Base-by-base conservation (phyloP, 176 grass and related monocot species). In the Oryza coarctata region DNA sequence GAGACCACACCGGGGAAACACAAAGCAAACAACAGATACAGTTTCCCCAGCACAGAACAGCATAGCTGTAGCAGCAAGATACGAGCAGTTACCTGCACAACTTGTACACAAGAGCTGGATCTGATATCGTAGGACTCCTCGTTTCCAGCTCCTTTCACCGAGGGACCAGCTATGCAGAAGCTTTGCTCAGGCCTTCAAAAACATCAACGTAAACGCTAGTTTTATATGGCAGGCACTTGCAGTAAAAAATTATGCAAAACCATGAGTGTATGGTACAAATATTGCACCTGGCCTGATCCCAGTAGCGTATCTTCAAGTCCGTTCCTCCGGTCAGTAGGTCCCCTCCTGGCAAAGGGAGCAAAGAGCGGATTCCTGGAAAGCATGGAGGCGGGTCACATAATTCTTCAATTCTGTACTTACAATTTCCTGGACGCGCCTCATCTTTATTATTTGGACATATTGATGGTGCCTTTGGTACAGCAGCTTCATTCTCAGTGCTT, bases 291-390 rank as follows among this genome's bases (percentile, higher is more conserved):
- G 91, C 82, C 83, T 99, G 93, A 75, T 99, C 93, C 96, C 96
- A 99, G 79, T 95, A 99, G 68, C 93, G 96, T 74, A 99, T 91
- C 74, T 85, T 95, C 73, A 95, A 87, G 65, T 99, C 96, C 45
- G 93, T 95, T 73, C 93, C 92, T 27, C 90, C 96, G 9, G 93
- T 93, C 74, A 99, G 79, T 10, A 99, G 73, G 58, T 93, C 93
- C 64, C 96, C 93, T 3, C 96, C 89, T 61, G 96, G 90, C 40
- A 98, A 98, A 68, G 96, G 90, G 80, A 98, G 90, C 89, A 98
- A 79, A 55, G 90, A 93, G n/a, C 87, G 83, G 36, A 91, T 93
- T 76, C 96, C 93, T 33, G 91, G 85, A 78, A 84, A 88, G 22
- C 87, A 87, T 84, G 83, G 85, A 78, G 93, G 77, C 9, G 90